phyloP scores from a whole-genome alignment of 2,329 filamentous ascomycete species.

The Decorospora gaudefroyi region DNA sequence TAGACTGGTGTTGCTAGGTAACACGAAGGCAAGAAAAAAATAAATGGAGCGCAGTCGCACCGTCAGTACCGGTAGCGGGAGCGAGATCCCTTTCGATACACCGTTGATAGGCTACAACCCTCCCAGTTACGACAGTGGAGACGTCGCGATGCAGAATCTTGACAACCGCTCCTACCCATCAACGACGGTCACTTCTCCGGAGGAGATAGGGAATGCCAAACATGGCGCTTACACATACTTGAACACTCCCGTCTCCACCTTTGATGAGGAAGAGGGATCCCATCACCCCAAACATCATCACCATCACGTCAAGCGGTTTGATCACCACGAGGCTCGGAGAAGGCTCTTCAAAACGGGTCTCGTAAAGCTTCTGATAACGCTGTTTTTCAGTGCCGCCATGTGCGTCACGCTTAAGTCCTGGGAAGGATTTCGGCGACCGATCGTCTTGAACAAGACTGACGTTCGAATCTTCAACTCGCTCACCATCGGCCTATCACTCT shows the following conservation, averaged over 20 bases:
- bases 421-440: slow-evolving; percentile 32
- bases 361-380: slow-evolving; percentile 33
- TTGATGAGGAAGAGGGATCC: slow-evolving; percentile 28
- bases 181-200: slow-evolving; percentile 21
- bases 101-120: slow-evolving; percentile 21
- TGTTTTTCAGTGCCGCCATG: slow-evolving; percentile 39
- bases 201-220: slow-evolving; percentile 18
- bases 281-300: slow-evolving; percentile 13
- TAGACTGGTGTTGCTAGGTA: no score
- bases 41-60: slow-evolving; percentile 15
- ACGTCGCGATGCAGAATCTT: slow-evolving; percentile 32
- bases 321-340: slow-evolving; percentile 40
- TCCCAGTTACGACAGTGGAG: slow-evolving; percentile 23
- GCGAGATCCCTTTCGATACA: slow-evolving; percentile 10
- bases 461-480: slow-evolving; percentile 43
- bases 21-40: neutral
- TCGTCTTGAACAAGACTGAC: slow-evolving; percentile 34
- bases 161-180: slow-evolving; percentile 21
- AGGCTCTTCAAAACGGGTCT: slow-evolving; percentile 35
- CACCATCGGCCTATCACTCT: slow-evolving; percentile 41
- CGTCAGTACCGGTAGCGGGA: slow-evolving; percentile 5
- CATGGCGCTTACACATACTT: slow-evolving; percentile 26
- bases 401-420: slow-evolving; percentile 36
- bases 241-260: slow-evolving; percentile 17
- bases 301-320: slow-evolving; percentile 34